phyloP scores from a whole-genome alignment of 345 rosid genomes.

The Rhodomyrtus tomentosa region DNA sequence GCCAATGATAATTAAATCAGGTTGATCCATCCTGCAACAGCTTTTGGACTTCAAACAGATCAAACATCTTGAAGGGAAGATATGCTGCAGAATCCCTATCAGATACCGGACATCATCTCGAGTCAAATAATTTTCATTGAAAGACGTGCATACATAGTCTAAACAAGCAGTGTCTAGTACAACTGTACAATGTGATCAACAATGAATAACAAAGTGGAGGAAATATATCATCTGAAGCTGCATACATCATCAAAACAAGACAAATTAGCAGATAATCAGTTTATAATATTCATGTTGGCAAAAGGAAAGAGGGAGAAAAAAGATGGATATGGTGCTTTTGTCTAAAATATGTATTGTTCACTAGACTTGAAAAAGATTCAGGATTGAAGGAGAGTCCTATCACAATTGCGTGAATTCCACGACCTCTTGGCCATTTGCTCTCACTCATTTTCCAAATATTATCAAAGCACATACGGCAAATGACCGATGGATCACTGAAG shows the following conservation, averaged over 20 bases:
- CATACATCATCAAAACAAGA: background rate
- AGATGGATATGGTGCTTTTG: background rate
- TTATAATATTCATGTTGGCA: background rate
- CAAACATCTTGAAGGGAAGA: constrained; percentile 39
- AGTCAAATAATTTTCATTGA: background rate
- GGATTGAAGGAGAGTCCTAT: background rate
- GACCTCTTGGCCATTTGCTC: background rate
- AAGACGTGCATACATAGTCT: background rate
- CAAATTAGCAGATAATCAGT: background rate
- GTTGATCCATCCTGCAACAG: constrained; percentile 40
- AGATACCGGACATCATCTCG: background rate
- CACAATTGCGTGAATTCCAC: background rate
- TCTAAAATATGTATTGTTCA: background rate
- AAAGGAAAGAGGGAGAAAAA: background rate
- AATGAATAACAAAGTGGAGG: background rate
- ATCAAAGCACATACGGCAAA: background rate
- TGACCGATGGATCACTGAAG: background rate
- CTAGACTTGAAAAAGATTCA: background rate
- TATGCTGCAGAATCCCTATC: constrained; percentile 10
- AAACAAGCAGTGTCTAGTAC: background rate
- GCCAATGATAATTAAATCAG: constrained; percentile 51
- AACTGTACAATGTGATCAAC: background rate
- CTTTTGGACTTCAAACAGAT: constrained; percentile 14
- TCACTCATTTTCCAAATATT: background rate
- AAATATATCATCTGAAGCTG: background rate